These are phyloP conservation scores for Perilla frutescens DNA, from an alignment of 257 asterid species.

Conservation along the genomic window DNA sequence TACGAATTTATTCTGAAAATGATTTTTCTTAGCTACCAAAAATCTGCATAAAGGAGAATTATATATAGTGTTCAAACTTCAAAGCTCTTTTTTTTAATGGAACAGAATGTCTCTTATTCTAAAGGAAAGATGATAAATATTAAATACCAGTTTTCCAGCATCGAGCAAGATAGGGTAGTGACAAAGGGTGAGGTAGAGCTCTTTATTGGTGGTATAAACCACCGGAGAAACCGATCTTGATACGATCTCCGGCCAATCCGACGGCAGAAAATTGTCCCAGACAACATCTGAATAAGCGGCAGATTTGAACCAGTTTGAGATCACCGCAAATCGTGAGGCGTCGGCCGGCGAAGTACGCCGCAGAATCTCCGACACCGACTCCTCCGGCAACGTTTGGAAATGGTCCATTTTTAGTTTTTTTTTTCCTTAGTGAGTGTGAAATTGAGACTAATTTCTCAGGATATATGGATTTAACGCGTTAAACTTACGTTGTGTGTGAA, in stretches of 20 bases:
- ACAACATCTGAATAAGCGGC: constrained; percentile 31
- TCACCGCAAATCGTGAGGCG: constrained; percentile 30
- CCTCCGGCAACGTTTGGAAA: constrained; percentile 24
- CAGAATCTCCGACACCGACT: constrained; percentile 35
- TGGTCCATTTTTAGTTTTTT: constrained; percentile 4
- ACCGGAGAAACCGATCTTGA: constrained; percentile 40
- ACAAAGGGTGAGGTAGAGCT: constrained; percentile 45
- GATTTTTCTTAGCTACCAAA: no score
- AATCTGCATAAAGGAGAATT: no score
- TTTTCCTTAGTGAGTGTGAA: no score
- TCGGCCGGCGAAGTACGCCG: constrained; percentile 37
- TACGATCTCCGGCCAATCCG: constrained; percentile 38
- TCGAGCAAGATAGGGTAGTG: constrained; percentile 47
- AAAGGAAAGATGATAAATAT: no score
- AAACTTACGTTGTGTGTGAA: no score
- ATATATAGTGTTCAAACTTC: no score
- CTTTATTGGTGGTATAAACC: constrained; percentile 37
- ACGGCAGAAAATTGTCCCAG: constrained; percentile 49
- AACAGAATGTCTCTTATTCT: no score
- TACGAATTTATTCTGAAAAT: no score
- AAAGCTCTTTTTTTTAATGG: no score
- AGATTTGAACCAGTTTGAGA: constrained; percentile 36
- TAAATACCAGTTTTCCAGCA: not conserved
- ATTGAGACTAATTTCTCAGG: no score
- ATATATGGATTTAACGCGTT: no score